Percentiles rank a stretch among this genome's conserved stretches.
phyloP scores from a whole-genome alignment of 140 eudicot genomes.

The Anethum foeniculum region DNA sequence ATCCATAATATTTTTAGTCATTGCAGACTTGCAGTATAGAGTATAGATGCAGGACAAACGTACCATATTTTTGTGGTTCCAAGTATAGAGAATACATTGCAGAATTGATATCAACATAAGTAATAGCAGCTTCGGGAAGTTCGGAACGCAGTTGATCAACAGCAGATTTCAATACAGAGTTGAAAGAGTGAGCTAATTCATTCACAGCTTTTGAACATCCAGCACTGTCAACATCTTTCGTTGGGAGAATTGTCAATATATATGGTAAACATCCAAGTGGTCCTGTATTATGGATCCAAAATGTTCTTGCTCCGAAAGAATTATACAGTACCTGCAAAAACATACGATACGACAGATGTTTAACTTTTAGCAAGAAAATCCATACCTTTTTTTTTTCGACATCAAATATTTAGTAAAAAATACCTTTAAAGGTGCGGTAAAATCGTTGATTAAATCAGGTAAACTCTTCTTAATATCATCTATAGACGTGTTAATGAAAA shows the following conservation, averaged over 20 bases:
- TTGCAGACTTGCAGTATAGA: too few relatives aligned
- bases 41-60: slow-evolving; percentile 14
- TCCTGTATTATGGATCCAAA: slow-evolving; percentile 84
- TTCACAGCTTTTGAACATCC: slow-evolving; percentile 62
- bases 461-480: slow-evolving; percentile 26
- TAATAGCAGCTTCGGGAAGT: slow-evolving; percentile 51
- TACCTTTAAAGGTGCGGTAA: background rate
- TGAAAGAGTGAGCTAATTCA: slow-evolving; percentile 44
- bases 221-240: slow-evolving; percentile 30
- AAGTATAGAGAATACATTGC: slow-evolving; percentile 46
- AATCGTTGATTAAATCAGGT: slow-evolving; percentile 27
- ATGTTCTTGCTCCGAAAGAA: slow-evolving; percentile 50
- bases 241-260: slow-evolving; percentile 27
- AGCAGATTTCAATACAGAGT: slow-evolving; percentile 28
- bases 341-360: background rate
- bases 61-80: slow-evolving; percentile 44
- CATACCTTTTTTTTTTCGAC: too few relatives aligned
- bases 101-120: slow-evolving; percentile 58
- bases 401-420: background rate
- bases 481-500: slow-evolving; percentile 28
- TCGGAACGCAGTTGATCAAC: slow-evolving; percentile 39
- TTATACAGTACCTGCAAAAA: slow-evolving; percentile 34
- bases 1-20: too few relatives aligned
- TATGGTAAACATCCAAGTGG: slow-evolving; percentile 68
- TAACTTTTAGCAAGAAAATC: background rate